phyloP scores from a whole-genome alignment of 768 basidiomycete species.

The Hypsizygus marmoreus region DNA sequence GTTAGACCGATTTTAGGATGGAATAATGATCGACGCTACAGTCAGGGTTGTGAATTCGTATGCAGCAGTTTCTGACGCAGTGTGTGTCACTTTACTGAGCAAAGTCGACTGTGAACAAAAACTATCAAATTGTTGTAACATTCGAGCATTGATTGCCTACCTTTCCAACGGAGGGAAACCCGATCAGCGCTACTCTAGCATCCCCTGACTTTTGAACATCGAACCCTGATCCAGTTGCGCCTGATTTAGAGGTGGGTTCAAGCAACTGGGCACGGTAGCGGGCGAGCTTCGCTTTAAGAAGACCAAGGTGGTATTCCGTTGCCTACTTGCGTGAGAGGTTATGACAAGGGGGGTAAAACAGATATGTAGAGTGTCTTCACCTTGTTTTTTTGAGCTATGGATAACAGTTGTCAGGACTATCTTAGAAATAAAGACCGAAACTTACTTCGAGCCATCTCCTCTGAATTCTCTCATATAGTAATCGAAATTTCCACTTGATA shows the following conservation, averaged over 20 bases:
- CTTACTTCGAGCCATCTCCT: constrained; percentile 98
- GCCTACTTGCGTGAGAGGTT: constrained; percentile 52
- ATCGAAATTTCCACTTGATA: neutral
- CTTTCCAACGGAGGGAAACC: constrained; percentile 96
- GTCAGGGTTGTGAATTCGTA: constrained; percentile 96
- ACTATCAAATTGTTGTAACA: too few species aligned
- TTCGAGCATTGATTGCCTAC: too few species aligned
- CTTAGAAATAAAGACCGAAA: constrained; percentile 13
- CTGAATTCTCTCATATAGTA: constrained; percentile 36
- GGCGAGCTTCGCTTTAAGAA: constrained; percentile 92
- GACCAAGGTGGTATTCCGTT: constrained; percentile 91
- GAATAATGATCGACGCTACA: constrained; percentile 42
- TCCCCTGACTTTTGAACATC: constrained; percentile 85
- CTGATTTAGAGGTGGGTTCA: constrained; percentile 85
- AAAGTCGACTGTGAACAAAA: constrained; percentile 86
- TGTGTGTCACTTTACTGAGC: constrained; percentile 89
- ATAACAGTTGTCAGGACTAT: constrained; percentile 5
- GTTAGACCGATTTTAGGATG: neutral
- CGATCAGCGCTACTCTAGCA: constrained; percentile 89
- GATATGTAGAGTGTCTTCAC: constrained; percentile 35
- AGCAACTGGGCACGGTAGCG: constrained; percentile 94
- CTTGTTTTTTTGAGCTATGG: constrained; percentile 92
- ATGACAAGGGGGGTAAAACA: constrained; percentile 8
- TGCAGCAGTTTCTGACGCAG: constrained; percentile 83
- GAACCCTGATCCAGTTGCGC: constrained; percentile 80